phyloP scores from a whole-genome alignment of 2,329 filamentous ascomycete species.

The Fusarium keratoplasticum region DNA sequence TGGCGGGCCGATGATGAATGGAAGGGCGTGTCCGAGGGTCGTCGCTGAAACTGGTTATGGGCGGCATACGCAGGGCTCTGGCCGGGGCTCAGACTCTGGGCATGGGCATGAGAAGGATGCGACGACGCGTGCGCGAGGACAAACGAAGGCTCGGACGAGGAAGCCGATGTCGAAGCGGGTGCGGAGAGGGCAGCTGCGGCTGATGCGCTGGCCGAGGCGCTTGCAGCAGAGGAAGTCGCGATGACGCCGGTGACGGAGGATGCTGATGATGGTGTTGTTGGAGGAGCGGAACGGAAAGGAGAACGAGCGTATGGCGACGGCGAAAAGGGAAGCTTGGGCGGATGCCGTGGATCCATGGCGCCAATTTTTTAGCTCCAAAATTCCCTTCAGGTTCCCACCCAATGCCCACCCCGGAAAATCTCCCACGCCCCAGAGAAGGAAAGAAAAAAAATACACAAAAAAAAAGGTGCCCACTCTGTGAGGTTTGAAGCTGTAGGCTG shows the following conservation, averaged over 20 bases:
- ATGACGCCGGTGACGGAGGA: slow-evolving; percentile 20
- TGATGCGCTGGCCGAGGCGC: slow-evolving; percentile 27
- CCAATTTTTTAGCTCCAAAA: slow-evolving; percentile 52
- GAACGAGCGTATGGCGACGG: slow-evolving; percentile 47
- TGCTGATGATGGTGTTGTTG: slow-evolving; percentile 28
- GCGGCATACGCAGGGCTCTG: slow-evolving; percentile 47
- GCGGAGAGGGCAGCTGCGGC: background rate
- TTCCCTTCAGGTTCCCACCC: slow-evolving; percentile 38
- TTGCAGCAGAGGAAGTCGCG: slow-evolving; percentile 21
- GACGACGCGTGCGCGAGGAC: slow-evolving; percentile 35
- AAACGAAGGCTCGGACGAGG: slow-evolving; percentile 22
- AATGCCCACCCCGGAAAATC: slow-evolving; percentile 45
- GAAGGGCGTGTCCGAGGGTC: slow-evolving; percentile 58
- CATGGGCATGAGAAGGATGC: slow-evolving; percentile 29
- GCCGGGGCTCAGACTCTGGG: slow-evolving; percentile 37
- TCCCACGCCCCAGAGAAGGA: slow-evolving; percentile 28
- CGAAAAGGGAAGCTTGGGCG: slow-evolving; percentile 49
- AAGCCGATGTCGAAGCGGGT: slow-evolving; percentile 6
- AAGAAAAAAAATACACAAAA: slow-evolving; percentile 30
- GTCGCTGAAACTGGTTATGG: slow-evolving; percentile 47
- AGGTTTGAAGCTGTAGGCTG: slow-evolving; percentile 4
- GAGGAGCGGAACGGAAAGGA: slow-evolving; percentile 44
- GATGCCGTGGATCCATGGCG: slow-evolving; percentile 48
- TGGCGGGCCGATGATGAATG: slow-evolving; percentile 49
- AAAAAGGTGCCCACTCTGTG: slow-evolving; percentile 15